These are phyloP conservation scores for Glaciozyma martinii DNA, from an alignment of 768 basidiomycete genomes.

Conservation along the genomic window DNA sequence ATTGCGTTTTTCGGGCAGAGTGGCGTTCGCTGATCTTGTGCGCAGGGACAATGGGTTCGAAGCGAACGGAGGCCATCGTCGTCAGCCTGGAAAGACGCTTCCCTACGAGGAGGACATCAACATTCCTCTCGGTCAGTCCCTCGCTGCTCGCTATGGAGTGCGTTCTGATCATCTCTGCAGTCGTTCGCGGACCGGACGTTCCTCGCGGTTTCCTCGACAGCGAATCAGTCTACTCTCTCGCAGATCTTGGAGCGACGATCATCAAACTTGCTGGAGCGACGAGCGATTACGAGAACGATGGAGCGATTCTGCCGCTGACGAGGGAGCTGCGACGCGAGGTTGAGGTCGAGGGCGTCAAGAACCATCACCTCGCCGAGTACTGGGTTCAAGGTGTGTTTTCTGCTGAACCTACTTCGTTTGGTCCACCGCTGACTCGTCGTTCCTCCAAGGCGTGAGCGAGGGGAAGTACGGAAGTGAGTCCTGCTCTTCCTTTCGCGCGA, in stretches of 20 bases:
- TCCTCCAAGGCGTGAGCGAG: conserved; percentile 13
- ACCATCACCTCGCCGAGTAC: conserved; percentile 6
- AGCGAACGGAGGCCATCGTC: conserved; percentile 24
- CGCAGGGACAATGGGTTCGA: conserved; percentile 30
- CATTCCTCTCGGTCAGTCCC: conserved; percentile 10
- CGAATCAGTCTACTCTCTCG: conserved; percentile 23
- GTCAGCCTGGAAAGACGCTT: conserved; percentile 31
- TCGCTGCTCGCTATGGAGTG: neutral
- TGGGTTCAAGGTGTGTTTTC: too few species aligned
- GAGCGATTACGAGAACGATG: conserved; percentile 29
- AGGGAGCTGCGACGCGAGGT: neutral
- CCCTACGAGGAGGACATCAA: conserved; percentile 34
- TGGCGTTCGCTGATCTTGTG: too few species aligned
- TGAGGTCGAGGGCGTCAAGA: neutral
- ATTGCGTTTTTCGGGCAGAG: too few species aligned
- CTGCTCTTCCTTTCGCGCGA: neutral
- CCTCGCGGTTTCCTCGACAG: conserved; percentile 11
- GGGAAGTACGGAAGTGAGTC: conserved; percentile 10
- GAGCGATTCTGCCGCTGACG: conserved; percentile 9
- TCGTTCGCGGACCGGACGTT: conserved; percentile 29
- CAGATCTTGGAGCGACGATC: conserved; percentile 28
- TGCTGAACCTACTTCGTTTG: too few species aligned
- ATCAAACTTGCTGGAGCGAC: conserved; percentile 28
- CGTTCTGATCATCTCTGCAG: neutral
- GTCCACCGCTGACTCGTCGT: too few species aligned